Percentiles rank a stretch among this genome's conserved stretches.
These are phyloP conservation scores for Veloboletus limbatus DNA, from an alignment of 1,284 basidiomycete genomes.

Conservation along the genomic window DNA sequence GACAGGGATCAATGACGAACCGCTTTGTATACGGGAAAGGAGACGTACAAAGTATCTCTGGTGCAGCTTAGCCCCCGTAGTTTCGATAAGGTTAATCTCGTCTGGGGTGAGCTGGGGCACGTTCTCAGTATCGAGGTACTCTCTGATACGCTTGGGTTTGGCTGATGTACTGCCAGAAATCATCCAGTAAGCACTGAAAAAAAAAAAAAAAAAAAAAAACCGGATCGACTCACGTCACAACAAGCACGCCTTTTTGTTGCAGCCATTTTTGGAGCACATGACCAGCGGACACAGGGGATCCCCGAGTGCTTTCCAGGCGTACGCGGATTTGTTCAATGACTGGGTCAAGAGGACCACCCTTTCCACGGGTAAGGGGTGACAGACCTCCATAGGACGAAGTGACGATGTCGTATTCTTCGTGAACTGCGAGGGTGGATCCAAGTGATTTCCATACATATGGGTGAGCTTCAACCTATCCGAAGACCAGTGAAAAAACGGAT, in stretches of 20 bases:
- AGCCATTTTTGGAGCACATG: constrained; percentile 65
- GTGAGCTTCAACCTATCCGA: constrained; percentile 70
- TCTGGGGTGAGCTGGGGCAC: constrained; percentile 57
- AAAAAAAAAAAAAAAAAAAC: neutral
- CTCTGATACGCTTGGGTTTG: constrained; percentile 64
- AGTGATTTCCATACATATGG: constrained; percentile 70
- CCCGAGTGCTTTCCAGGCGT: constrained; percentile 42
- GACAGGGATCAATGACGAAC: constrained; percentile 7
- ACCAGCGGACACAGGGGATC: constrained; percentile 47
- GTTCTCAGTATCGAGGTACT: constrained; percentile 57
- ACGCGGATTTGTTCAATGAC: constrained; percentile 50
- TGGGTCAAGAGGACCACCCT: constrained; percentile 55
- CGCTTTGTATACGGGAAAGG: neutral
- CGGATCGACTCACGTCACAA: constrained; percentile 61
- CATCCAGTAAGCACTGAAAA: constrained; percentile 6
- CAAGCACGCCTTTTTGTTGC: constrained; percentile 52
- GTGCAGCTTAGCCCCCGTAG: constrained; percentile 58
- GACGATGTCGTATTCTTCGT: constrained; percentile 61
- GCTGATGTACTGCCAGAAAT: constrained; percentile 55
- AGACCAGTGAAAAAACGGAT: constrained; percentile 8
- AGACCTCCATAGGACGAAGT: constrained; percentile 68
- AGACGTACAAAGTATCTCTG: constrained; percentile 39
- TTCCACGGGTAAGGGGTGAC: constrained; percentile 54
- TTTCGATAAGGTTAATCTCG: constrained; percentile 63
- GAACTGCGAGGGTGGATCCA: constrained; percentile 52